phyloP scores from a whole-genome alignment of 2,329 filamentous ascomycete species.

The Fusarium sp. region DNA sequence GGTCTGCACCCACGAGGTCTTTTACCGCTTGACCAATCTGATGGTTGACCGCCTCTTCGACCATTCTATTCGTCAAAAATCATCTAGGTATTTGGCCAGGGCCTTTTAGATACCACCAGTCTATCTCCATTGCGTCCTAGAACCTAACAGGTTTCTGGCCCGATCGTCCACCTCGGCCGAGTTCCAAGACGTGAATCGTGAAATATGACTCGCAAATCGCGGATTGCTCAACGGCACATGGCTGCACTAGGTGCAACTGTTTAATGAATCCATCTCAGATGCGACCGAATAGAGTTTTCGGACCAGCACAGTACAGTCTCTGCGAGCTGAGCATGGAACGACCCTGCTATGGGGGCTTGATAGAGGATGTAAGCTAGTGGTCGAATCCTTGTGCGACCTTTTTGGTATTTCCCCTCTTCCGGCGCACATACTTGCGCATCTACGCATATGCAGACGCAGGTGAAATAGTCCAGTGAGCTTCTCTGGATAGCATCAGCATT shows the following conservation, averaged over 20 bases:
- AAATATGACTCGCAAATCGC: conserved; percentile 42
- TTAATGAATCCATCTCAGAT: conserved; percentile 47
- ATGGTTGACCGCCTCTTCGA: conserved; percentile 46
- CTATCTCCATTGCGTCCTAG: conserved; percentile 33
- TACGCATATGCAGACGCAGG: conserved; percentile 44
- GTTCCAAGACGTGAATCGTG: conserved; percentile 32
- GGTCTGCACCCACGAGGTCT: conserved; percentile 35
- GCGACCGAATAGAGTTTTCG: conserved; percentile 43
- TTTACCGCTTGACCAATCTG: conserved; percentile 42
- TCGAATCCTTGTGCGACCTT: conserved; percentile 38
- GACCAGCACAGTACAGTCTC: conserved; percentile 44
- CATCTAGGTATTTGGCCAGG: conserved; percentile 26
- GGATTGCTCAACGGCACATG: conserved; percentile 38
- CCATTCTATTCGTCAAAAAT: conserved; percentile 40
- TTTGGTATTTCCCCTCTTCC: conserved; percentile 41
- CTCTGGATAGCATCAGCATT: conserved; percentile 24
- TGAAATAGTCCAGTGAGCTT: conserved; percentile 41
- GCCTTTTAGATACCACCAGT: conserved; percentile 18
- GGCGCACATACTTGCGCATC: conserved; percentile 43
- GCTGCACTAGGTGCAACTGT: conserved; percentile 43
- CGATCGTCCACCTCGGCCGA: conserved; percentile 27
- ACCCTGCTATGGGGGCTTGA: conserved; percentile 42
- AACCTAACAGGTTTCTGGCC: conserved; percentile 26
- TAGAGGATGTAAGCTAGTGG: conserved; percentile 40
- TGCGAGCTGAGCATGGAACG: conserved; percentile 37